A percentile compares a stretch with the other conserved stretches of the same genome.
Conservation (phyloP, 2,329 filamentous ascomycete species). For the Aplosporella prunicola region DNA sequence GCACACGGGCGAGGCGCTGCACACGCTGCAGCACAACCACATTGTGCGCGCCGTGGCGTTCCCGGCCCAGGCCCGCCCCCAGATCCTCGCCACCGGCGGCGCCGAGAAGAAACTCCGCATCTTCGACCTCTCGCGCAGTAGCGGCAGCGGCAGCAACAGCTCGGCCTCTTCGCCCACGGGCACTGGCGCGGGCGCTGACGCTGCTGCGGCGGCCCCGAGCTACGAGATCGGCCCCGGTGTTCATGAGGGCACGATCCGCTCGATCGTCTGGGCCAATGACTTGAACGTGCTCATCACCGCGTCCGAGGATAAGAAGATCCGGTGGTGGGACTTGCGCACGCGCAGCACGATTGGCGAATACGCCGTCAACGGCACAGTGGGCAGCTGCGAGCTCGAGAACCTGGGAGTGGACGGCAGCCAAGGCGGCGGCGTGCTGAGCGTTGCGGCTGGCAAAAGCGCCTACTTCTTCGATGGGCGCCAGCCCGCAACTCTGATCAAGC, state of each 20-base stretch:
- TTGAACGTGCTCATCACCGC: slow-evolving; percentile 85
- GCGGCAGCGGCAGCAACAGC: slow-evolving; percentile 42
- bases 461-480: slow-evolving; percentile 79
- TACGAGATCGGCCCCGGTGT: slow-evolving; percentile 83
- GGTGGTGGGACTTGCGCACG: slow-evolving; percentile 86
- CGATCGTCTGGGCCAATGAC: slow-evolving; percentile 87
- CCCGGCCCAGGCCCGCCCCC: slow-evolving; percentile 61
- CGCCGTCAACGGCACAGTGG: slow-evolving; percentile 73
- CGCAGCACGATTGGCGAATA: slow-evolving; percentile 67
- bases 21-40: slow-evolving; percentile 82
- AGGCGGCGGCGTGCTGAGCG: slow-evolving; percentile 67
- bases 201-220: slow-evolving; percentile 46
- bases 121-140: slow-evolving; percentile 67
- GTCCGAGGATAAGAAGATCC: slow-evolving; percentile 78
- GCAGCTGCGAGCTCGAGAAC: slow-evolving; percentile 75
- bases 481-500: slow-evolving; percentile 65
- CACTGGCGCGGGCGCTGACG: slow-evolving; percentile 21
- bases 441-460: slow-evolving; percentile 87
- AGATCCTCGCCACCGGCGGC: slow-evolving; percentile 79
- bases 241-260: slow-evolving; percentile 85
- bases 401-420: slow-evolving; percentile 55
- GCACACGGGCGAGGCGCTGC: slow-evolving; percentile 79
- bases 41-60: slow-evolving; percentile 93
- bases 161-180: slow-evolving; percentile 16
- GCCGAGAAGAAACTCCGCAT: slow-evolving; percentile 95